phyloP scores from a whole-genome alignment of 129 eudicot genomes.

The Flaveria bidentis region DNA sequence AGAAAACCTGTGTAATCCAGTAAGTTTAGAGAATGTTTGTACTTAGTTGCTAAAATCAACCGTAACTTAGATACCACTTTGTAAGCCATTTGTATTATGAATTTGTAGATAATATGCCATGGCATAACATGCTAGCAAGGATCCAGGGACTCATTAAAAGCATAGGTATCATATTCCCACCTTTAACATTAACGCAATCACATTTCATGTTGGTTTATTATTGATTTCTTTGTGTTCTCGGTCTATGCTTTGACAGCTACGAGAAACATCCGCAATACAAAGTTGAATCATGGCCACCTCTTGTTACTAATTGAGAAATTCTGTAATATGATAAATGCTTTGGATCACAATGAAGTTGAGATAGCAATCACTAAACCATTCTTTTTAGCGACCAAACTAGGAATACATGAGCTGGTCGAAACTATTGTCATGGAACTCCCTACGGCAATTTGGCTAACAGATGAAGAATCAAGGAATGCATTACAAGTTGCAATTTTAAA shows the following conservation, averaged over 20 bases:
- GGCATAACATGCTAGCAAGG: conserved; percentile 10
- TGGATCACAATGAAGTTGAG: conserved; percentile 17
- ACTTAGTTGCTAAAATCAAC: not conserved
- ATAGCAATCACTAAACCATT: conserved; percentile 10
- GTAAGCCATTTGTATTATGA: not conserved
- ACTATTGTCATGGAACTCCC: conserved; percentile 9
- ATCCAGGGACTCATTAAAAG: conserved; percentile 12
- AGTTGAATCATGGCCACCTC: conserved; percentile 5
- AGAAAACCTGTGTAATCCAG: not conserved
- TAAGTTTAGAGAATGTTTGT: not conserved
- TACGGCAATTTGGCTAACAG: conserved; percentile 9
- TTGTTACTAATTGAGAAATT: conserved; percentile 6
- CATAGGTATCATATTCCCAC: not conserved
- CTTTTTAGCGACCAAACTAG: conserved; percentile 9
- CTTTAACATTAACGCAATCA: not conserved
- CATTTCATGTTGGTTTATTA: not conserved
- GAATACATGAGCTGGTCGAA: conserved; percentile 15
- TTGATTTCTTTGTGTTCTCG: not conserved
- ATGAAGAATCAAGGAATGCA: not conserved
- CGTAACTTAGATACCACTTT: not conserved
- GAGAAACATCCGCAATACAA: not conserved
- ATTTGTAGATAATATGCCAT: not conserved
- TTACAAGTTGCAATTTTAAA: conserved; percentile 13
- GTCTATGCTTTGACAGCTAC: not conserved
- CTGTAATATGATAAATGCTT: conserved; percentile 6